Evolutionary conservation across 495 filamentous ascomycete species (phyloP), one percentile per base, ranked within the genome.

Genomic region (Clohesyomyces aquaticus): DNA sequence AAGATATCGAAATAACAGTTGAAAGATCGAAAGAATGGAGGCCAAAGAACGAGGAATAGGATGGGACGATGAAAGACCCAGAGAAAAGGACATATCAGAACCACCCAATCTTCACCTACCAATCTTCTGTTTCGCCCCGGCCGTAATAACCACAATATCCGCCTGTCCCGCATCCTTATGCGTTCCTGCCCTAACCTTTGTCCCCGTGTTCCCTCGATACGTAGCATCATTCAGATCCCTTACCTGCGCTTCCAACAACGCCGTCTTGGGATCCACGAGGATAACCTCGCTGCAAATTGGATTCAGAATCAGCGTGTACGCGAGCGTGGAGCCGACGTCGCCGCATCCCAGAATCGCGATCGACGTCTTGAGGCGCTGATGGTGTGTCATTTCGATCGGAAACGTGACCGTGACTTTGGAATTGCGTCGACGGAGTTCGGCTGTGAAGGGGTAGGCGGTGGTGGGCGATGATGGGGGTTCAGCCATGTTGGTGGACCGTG

Each of bases 111-210:
- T n/a, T n/a, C n/a, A n/a, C 61, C 8, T 62, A 62, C 66, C 66
- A 35, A 27, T 21, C 27, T 65, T 66, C 55, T 73, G 73, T 55
- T 76, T 80, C 1, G 79, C 76, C 9, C 79, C 79, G 4, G 77
- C 77, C 11, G 78, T 79, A 43, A 81, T 74, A 35, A 81, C 72
- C 22, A 82, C 70, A 21, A 82, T 75, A 64, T 80, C 78, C 18
- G 73, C 75, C 51, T 79, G 72, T 27, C 74, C 69, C 4, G 78
- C 78, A 41, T 82, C 79, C 18, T 71, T 72, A 48, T 74, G 68
- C 21, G 66, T 75, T 1, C 71, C 78, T 1, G 66, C 69, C 22
- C 72, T 69, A 9, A 82, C 71, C 9, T 73, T 70, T 23, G 73
- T 71, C 6, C 56, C 67, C 42, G 64, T 72, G 41, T 68, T 63